Evolutionary conservation across 2,329 filamentous ascomycete genomes (phyloP).

Genomic region (Hymenoscyphus salicellus): DNA sequence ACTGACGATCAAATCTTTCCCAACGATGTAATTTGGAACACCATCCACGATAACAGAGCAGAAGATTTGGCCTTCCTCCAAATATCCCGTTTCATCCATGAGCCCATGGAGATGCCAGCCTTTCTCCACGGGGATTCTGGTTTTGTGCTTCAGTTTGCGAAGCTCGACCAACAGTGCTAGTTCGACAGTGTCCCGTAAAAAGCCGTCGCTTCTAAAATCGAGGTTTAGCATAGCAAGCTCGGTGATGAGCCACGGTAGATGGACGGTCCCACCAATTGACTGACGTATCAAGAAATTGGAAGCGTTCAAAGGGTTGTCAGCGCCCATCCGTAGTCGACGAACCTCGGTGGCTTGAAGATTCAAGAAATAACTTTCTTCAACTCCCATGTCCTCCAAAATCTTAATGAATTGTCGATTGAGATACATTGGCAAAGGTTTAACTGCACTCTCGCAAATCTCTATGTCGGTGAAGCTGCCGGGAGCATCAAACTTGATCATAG

Average conservation of each 20-base stretch:
- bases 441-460: slow-evolving; percentile 69
- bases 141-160: slow-evolving; percentile 72
- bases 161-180: slow-evolving; percentile 68
- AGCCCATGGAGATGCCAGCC: slow-evolving; percentile 79
- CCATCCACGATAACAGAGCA: slow-evolving; percentile 47
- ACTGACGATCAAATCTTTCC: slow-evolving; percentile 53
- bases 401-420: slow-evolving; percentile 83
- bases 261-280: slow-evolving; percentile 57
- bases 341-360: slow-evolving; percentile 63
- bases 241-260: slow-evolving; percentile 60
- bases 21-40: slow-evolving; percentile 32
- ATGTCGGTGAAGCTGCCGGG: slow-evolving; percentile 49
- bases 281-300: slow-evolving; percentile 63
- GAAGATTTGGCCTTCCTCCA: slow-evolving; percentile 67
- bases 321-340: slow-evolving; percentile 56
- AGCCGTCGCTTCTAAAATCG: slow-evolving; percentile 64
- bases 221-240: slow-evolving; percentile 56
- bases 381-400: slow-evolving; percentile 75
- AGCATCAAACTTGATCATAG: slow-evolving; percentile 77
- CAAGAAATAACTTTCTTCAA: slow-evolving; percentile 57
- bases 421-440: slow-evolving; percentile 63
- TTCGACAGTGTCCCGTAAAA: slow-evolving; percentile 69
- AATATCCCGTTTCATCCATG: slow-evolving; percentile 73
- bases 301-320: slow-evolving; percentile 57
- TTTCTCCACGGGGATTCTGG: slow-evolving; percentile 66